phyloP scores from a whole-genome alignment of 352 stramenopile genomes.

The Phytopythium cucurbitacearum region DNA sequence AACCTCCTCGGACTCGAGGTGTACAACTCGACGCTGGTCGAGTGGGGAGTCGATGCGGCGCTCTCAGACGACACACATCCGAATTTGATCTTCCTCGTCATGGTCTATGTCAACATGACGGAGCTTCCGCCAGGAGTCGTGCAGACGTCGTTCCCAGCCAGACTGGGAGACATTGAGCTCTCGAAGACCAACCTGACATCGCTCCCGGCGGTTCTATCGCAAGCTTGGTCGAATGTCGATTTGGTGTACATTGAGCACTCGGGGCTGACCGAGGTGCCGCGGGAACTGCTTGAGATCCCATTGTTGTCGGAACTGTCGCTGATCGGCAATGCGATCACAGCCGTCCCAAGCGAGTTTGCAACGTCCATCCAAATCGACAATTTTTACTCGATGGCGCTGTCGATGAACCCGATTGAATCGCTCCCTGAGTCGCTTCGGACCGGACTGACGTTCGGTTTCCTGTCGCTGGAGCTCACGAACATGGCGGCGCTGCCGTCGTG shows the following conservation, averaged over 20 bases:
- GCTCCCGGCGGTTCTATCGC: conserved; percentile 18
- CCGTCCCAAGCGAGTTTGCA: conserved; percentile 15
- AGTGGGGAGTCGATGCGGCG: conserved; percentile 27
- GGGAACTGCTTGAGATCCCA: conserved; percentile 11
- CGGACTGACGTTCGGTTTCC: conserved; percentile 15
- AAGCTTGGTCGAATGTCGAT: conserved; percentile 22
- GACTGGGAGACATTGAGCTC: conserved; percentile 42
- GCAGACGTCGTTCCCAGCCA: conserved; percentile 18
- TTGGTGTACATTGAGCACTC: conserved; percentile 29
- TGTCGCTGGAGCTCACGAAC: conserved; percentile 25
- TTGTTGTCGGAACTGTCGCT: conserved; percentile 26
- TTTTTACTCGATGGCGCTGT: conserved; percentile 23
- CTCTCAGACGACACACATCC: conserved; percentile 24
- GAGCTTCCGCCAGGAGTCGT: conserved; percentile 29
- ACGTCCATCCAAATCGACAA: conserved; percentile 6
- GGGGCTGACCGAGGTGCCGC: conserved; percentile 19
- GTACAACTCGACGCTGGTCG: conserved; percentile 45
- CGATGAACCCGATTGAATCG: conserved; percentile 18
- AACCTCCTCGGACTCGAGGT: conserved; percentile 49
- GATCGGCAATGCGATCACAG: conserved; percentile 21
- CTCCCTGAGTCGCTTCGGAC: conserved; percentile 15
- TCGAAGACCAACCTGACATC: conserved; percentile 30
- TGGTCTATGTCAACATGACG: conserved; percentile 41
- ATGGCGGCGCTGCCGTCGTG: conserved; percentile 1
- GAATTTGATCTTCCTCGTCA: conserved; percentile 24